These are phyloP conservation scores for Pelargonium myrrhifolium DNA, from an alignment of 441 rosid genomes.

Conservation along the genomic window DNA sequence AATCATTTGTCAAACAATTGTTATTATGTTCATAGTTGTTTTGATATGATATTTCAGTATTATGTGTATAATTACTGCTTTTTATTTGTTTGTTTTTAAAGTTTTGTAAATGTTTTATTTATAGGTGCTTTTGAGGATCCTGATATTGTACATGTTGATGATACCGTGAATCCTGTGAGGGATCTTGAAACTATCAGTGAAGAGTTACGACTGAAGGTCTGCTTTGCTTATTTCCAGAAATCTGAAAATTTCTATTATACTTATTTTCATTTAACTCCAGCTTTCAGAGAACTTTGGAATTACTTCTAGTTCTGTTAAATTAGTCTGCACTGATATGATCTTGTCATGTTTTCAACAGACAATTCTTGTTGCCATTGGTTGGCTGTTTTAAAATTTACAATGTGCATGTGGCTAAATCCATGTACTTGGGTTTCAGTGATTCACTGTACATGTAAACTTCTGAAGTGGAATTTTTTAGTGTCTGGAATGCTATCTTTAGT, in stretches of 20 bases:
- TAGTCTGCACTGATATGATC: not conserved
- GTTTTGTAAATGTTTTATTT: not conserved
- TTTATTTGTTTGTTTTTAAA: not conserved
- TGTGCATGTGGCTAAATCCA: not conserved
- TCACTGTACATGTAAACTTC: not conserved
- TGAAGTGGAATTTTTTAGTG: not conserved
- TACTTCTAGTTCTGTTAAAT: not conserved
- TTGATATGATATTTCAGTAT: not conserved
- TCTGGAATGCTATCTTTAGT: not conserved
- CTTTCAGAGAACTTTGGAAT: not conserved
- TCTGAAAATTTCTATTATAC: not conserved
- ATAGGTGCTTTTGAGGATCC: constrained; percentile 96
- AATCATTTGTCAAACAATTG: not conserved
- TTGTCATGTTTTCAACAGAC: not conserved
- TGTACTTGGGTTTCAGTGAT: not conserved
- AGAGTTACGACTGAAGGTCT: constrained; percentile 88
- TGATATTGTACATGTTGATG: constrained; percentile 93
- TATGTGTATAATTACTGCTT: not conserved
- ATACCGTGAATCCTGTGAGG: constrained; percentile 86
- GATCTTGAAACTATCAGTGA: constrained; percentile 79
- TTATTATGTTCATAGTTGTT: not conserved
- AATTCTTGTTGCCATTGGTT: not conserved
- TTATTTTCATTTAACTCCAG: not conserved
- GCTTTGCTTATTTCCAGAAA: not conserved
- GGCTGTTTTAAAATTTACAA: not conserved